These are phyloP conservation scores for Penicillium sp. DNA, from an alignment of 2,329 filamentous ascomycete species.

Conservation along the genomic window DNA sequence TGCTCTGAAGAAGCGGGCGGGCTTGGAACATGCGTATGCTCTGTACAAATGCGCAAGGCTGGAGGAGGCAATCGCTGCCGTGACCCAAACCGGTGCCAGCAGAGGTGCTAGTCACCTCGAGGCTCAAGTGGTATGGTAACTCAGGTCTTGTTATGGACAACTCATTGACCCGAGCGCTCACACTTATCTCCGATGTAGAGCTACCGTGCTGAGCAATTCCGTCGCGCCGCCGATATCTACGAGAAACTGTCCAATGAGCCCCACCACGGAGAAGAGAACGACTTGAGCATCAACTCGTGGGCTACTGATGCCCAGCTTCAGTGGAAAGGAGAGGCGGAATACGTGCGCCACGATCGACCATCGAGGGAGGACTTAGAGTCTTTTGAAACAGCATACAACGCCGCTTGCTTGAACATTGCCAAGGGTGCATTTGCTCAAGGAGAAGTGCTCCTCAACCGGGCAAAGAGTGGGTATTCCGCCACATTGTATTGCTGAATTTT, in stretches of 20 bases:
- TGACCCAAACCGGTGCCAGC: slow-evolving; percentile 40
- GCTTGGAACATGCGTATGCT: slow-evolving; percentile 64
- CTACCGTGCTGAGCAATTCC: slow-evolving; percentile 63
- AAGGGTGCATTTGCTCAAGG: slow-evolving; percentile 60
- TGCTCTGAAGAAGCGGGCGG: slow-evolving; percentile 54
- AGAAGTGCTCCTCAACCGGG: slow-evolving; percentile 60
- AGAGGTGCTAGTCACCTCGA: slow-evolving; percentile 61
- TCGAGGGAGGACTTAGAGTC: slow-evolving; percentile 61
- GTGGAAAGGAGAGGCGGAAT: slow-evolving; percentile 57
- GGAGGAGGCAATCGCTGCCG: slow-evolving; percentile 55
- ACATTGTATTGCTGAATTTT: not conserved
- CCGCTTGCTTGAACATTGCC: slow-evolving; percentile 63
- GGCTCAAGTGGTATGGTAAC: slow-evolving; percentile 57
- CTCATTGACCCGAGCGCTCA: not conserved
- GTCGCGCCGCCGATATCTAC: slow-evolving; percentile 57
- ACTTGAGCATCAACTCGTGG: slow-evolving; percentile 62
- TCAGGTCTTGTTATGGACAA: not conserved
- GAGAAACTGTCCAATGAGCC: slow-evolving; percentile 46
- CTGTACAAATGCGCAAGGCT: slow-evolving; percentile 62
- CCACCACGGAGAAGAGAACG: slow-evolving; percentile 55
- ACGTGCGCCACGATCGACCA: slow-evolving; percentile 55
- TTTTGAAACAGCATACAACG: slow-evolving; percentile 67
- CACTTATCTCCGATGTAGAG: slow-evolving; percentile 21
- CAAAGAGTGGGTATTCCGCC: slow-evolving; percentile 47
- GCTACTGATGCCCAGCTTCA: slow-evolving; percentile 64